Evolutionary conservation across 805 yeast genomes (phyloP), one percentile per base, ranked within the genome.

Genomic region (Debaryomyces maramus): DNA sequence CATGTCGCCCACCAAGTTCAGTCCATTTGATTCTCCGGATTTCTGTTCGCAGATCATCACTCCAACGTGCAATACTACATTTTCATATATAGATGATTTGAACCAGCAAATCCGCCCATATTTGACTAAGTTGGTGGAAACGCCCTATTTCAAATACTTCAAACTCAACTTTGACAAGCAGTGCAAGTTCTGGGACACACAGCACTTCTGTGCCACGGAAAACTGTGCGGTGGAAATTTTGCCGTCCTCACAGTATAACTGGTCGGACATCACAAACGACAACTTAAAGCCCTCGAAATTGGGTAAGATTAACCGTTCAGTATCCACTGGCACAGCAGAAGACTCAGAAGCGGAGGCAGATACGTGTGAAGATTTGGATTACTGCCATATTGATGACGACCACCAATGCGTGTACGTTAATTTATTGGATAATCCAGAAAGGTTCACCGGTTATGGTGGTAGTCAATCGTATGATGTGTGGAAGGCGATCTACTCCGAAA

Each of bases 391-490:
- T 27, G 87, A 81, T 52, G 73, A 76, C 33, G 78, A 75, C 49
- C 79, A 80, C 51, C 76, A 81, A 44, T 81, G 89, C 39, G 97
- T 88, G 1, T 83, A 84, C 52, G 96, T 93, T 20, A 88, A 90
- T 54, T 73, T 93, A 41, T 72, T 83, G 15, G 87, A 85, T 39
- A 95, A 95, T 56, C 97, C 96, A 0, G 99, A 93, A 63, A 73
- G 98, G 54, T 93, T 87, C 67, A 95, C 99, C 0, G 99, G 99
- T 0, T 93, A 93, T 56, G 85, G 89, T 22, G 99, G 99, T 21
- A 80, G 83, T 36, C 96, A 93, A 55, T 88, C 97, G 16, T 80
- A 83, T 50, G 88, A 85, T 57, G 88, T 93, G 34, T 93, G 99
- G 99, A 73, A 80, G 29, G 88, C 95, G 48, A 89, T 93, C 20